phyloP scores from a whole-genome alignment of 192 early-diverging fungal species.

The Gorgonomyces haynaldii region DNA sequence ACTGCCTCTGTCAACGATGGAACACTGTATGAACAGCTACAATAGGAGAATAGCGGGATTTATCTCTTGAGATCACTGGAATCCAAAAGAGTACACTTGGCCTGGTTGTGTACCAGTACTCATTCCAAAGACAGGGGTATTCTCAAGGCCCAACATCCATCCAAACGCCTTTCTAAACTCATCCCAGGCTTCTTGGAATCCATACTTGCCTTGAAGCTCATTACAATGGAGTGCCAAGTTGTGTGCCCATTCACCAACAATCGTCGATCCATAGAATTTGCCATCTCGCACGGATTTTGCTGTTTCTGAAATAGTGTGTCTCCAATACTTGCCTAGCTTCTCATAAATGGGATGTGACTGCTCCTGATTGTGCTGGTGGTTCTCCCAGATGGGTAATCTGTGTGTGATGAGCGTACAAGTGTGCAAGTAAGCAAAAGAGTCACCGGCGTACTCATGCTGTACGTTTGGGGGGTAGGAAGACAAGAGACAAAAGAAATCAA shows the following conservation, averaged over 20 bases:
- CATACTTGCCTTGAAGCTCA: slow-evolving; percentile 36
- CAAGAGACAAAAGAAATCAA: slow-evolving; percentile 33
- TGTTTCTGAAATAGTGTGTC: slow-evolving; percentile 60
- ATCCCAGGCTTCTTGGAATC: slow-evolving; percentile 46
- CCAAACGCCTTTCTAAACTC: slow-evolving; percentile 51
- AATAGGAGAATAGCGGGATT: too few species aligned
- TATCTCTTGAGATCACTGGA: too few species aligned
- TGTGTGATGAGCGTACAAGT: slow-evolving; percentile 59
- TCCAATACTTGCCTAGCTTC: slow-evolving; percentile 64
- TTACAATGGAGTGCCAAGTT: slow-evolving; percentile 55
- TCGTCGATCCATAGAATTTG: slow-evolving; percentile 65
- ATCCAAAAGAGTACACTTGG: too few species aligned
- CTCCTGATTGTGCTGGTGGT: slow-evolving; percentile 51
- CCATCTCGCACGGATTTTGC: slow-evolving; percentile 25
- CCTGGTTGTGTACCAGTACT: too few species aligned
- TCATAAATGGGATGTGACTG: slow-evolving; percentile 53
- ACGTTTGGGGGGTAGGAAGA: slow-evolving; percentile 59
- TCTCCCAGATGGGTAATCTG: slow-evolving; percentile 74
- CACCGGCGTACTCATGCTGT: slow-evolving; percentile 66
- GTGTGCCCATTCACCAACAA: slow-evolving; percentile 76
- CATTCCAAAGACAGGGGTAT: slow-evolving; percentile 2
- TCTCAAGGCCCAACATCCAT: slow-evolving; percentile 53
- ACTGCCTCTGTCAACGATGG: too few species aligned
- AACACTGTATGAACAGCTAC: too few species aligned
- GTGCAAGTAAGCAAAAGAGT: slow-evolving; percentile 71